phyloP scores from a whole-genome alignment of 495 filamentous ascomycete genomes.

The Lasiosphaeria miniovina region DNA sequence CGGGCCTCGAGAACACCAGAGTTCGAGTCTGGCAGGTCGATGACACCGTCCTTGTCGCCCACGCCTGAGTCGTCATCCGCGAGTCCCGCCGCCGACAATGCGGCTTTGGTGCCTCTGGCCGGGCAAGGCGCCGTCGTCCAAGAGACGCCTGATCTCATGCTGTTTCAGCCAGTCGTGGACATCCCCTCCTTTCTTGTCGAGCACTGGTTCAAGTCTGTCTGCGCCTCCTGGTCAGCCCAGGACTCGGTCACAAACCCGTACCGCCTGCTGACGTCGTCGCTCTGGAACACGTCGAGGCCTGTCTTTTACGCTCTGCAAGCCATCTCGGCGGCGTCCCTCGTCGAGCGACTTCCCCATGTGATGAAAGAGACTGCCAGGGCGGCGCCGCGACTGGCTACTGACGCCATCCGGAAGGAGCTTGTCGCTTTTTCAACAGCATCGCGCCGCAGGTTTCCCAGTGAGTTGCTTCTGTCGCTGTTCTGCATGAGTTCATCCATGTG shows the following conservation, averaged over 20 bases:
- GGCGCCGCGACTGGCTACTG: slow-evolving; percentile 24
- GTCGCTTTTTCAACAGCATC: slow-evolving; percentile 17
- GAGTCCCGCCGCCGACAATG: neutral
- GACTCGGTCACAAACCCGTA: slow-evolving; percentile 32
- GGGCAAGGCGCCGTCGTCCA: neutral
- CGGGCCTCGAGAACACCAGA: slow-evolving; percentile 1
- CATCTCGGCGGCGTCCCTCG: slow-evolving; percentile 33
- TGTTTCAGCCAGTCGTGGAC: slow-evolving; percentile 29
- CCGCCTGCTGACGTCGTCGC: slow-evolving; percentile 24
- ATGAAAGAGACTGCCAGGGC: slow-evolving; percentile 29
- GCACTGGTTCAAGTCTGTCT: slow-evolving; percentile 39
- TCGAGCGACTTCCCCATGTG: slow-evolving; percentile 32
- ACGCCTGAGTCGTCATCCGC: neutral
- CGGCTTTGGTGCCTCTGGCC: slow-evolving; percentile 3
- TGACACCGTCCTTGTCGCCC: slow-evolving; percentile 6
- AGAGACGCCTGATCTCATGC: slow-evolving; percentile 8
- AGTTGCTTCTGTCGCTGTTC: slow-evolving; percentile 30
- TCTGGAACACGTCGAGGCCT: slow-evolving; percentile 26
- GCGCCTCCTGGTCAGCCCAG: slow-evolving; percentile 32
- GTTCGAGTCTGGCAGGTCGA: neutral
- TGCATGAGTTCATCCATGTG: slow-evolving; percentile 39
- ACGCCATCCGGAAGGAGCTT: slow-evolving; percentile 30
- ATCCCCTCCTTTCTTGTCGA: slow-evolving; percentile 34
- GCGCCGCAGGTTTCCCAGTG: slow-evolving; percentile 24
- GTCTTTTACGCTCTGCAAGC: slow-evolving; percentile 31